Base-by-base conservation (phyloP, 768 basidiomycete genomes). In the Mycena latifolia region DNA sequence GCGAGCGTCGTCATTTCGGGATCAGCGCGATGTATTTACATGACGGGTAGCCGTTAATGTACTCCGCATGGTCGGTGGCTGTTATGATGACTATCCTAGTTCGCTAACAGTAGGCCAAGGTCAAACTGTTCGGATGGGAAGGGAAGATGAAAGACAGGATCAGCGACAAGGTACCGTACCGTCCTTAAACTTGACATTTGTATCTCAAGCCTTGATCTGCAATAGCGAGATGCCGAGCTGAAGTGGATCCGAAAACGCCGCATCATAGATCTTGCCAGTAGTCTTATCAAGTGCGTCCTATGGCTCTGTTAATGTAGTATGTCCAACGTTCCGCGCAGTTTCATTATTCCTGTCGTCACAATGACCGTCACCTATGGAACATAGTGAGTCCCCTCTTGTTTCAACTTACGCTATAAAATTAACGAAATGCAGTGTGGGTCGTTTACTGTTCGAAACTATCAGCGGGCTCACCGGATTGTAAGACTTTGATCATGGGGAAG, bases 111-210 rank as follows among this genome's bases (percentile, higher is more conserved):
- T 14, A 12, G 24, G 5, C 22, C 37, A 29, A 67, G 67, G 41
- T 68, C 22, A 68, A 69, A 61, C 77, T 92, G 45, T 92, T 93
- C 69, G 91, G 84, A 6, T 86, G 91, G 84, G 84, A 89, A 81
- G 81, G 84, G 58, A 83, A 86, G 50, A 85, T 91, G 73, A 80
- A 85, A 29, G 75, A 82, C 11, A 80, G 82, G 55, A 80, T 94
- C 54, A 76, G 80, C 24, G 82, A 83, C 29, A 87, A 87, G 71
- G 67, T 69, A 50, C 24, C 27, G 1, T 50, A 6, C 28, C 3
- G 2, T 2, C 4, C 69, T 9, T 74, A 46, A 48, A 79, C 1
- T 12, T 25, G 24, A 85, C 14, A 14, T 35, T 6, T 82, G 71
- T 75, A 80, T 5, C 1, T 50, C 20, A 20, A 17, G 37, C 15